Evolutionary conservation across 2,329 filamentous ascomycete genomes (phyloP), one percentile per base, ranked within the genome.

Genomic region (Verticillium zaregamsianum): DNA sequence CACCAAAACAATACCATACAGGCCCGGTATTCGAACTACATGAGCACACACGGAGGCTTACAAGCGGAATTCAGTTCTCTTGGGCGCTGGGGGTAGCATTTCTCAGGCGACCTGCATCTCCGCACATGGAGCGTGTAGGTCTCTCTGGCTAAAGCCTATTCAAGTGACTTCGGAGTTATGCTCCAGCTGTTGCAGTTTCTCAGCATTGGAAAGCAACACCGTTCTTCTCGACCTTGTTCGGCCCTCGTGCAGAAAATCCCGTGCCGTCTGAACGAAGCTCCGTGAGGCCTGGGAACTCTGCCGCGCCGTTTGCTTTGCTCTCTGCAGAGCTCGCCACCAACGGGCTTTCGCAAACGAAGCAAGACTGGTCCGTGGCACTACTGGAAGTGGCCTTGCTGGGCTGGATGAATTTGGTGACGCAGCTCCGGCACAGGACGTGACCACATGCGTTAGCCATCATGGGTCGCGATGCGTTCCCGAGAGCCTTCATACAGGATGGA

Each of bases 231-330:
- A 96, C 92, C 68, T 91, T 85, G 70, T 90, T 96, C 59, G 86
- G 85, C 3, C 95, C 94, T n/a, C 90, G 89, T 5, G 92, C 90
- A 5, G 94, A 93, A 75, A 97, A 98, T 0, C 94, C 94, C 0
- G 94, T 98, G 0, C 94, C 94, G 68, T 97, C 94, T 39, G 89
- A 91, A 67, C 86, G 88, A 57, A 98, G 84, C 70, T 90, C 86
- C 3, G 97, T 88, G 37, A 97, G 72, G 0, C 93, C 93, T 0
- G 88, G 86, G 90, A 82, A 59, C 79, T 85, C 39, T 87, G 82
- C 67, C 67, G 65, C 62, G 57, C 70, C 68, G 66, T 71, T 68
- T 17, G 72, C 76, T 14, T 78, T 79, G 57, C 82, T 75, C n/a
- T 8, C 9, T 20, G 6, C 20, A 23, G 20, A 23, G 20, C 59